Evolutionary conservation across 208 protist genomes (phyloP).

Genomic region (Acanthamoeba sp.): DNA sequence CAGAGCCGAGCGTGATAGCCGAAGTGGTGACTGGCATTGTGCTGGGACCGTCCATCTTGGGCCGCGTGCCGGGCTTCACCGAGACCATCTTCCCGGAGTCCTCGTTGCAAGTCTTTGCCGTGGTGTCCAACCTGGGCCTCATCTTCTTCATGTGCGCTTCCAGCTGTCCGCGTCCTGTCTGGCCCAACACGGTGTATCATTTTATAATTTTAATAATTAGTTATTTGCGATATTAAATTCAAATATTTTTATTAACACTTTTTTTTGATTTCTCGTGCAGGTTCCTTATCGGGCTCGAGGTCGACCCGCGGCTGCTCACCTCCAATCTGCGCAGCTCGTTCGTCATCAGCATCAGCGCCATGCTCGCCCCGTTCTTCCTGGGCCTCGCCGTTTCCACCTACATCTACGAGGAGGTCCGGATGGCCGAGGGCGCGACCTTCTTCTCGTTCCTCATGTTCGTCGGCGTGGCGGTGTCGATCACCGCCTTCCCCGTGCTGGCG

Average conservation of each 20-base stretch:
- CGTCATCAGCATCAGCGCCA: constrained; percentile 63
- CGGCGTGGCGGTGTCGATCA: constrained; percentile 86
- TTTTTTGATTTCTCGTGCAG: too few species aligned
- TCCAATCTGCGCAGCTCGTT: constrained; percentile 75
- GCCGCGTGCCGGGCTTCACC: constrained; percentile 44
- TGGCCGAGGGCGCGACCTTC: constrained; percentile 25
- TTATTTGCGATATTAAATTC: too few species aligned
- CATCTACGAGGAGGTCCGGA: constrained; percentile 41
- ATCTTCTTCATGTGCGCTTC: constrained; percentile 86
- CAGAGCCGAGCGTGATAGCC: constrained; percentile 81
- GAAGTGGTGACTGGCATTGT: constrained; percentile 83
- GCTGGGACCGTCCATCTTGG: constrained; percentile 78
- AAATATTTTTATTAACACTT: too few species aligned
- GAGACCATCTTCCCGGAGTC: constrained; percentile 16
- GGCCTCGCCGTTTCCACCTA: constrained; percentile 30
- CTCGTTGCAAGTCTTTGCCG: constrained; percentile 51
- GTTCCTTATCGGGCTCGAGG: constrained; percentile 77
- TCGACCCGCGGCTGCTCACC: constrained; percentile 76
- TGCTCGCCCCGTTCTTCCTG: constrained; percentile 20
- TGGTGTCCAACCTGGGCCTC: constrained; percentile 81
- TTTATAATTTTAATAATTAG: too few species aligned
- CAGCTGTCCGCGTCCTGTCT: too few species aligned
- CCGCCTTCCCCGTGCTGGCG: constrained; percentile 87
- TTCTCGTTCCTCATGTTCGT: constrained; percentile 83
- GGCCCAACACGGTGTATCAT: too few species aligned